A percentile compares a stretch with the other conserved stretches of the same genome.
Evolutionary conservation across 2,329 filamentous ascomycete genomes (phyloP).

Genomic region (Calonectria naviculata): DNA sequence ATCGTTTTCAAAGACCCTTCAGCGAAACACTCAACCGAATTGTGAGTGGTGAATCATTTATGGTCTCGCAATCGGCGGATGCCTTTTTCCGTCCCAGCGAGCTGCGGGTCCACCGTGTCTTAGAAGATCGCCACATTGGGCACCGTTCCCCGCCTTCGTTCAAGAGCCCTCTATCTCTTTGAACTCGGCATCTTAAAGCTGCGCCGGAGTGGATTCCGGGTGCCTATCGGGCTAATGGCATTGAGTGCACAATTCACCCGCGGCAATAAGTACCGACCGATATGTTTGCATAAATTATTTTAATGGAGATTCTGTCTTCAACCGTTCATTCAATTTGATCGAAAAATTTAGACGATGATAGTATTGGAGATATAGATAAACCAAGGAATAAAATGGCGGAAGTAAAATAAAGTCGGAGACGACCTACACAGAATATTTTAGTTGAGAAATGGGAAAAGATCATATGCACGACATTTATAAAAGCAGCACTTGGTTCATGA

Average conservation of each 20-base stretch:
- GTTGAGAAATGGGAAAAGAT: too few species aligned
- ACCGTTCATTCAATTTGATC: too few species aligned
- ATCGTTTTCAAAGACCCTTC: background rate
- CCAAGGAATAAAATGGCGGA: too few species aligned
- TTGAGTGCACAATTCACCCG: background rate
- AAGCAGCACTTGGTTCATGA: too few species aligned
- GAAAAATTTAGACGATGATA: too few species aligned
- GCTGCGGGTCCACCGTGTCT: background rate
- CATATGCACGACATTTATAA: too few species aligned
- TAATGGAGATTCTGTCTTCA: too few species aligned
- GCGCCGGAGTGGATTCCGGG: background rate
- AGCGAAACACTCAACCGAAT: background rate
- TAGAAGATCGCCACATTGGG: background rate
- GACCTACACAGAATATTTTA: too few species aligned
- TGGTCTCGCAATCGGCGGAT: background rate
- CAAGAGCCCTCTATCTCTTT: background rate
- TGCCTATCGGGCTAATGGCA: background rate
- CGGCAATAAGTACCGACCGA: background rate
- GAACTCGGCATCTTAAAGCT: background rate
- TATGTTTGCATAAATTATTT: too few species aligned
- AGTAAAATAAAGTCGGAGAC: too few species aligned
- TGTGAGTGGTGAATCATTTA: background rate
- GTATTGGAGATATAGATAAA: too few species aligned
- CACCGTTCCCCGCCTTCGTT: background rate
- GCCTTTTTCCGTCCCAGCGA: background rate